These are phyloP conservation scores for Neocatenulostroma microsporum DNA, from an alignment of 2,329 filamentous ascomycete species.

Conservation along the genomic window DNA sequence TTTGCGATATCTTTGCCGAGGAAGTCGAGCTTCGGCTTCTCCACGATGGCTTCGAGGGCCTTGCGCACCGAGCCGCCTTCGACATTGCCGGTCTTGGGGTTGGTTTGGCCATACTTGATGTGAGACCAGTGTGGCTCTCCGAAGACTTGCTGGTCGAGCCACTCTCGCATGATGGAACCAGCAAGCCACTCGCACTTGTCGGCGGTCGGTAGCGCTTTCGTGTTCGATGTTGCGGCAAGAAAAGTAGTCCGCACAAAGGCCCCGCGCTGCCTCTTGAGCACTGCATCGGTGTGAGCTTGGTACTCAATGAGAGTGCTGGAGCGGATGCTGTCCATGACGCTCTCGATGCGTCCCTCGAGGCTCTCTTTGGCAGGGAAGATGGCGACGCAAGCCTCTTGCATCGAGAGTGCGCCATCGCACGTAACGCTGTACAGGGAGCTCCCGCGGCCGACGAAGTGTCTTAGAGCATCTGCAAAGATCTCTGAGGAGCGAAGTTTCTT, in stretches of 20 bases:
- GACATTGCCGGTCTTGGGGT: background rate
- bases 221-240: background rate
- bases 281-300: background rate
- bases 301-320: background rate
- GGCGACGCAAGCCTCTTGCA: background rate
- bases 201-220: background rate
- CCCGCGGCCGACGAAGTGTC: slow-evolving; percentile 17
- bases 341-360: background rate
- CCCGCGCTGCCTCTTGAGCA: background rate
- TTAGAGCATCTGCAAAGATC: slow-evolving; percentile 6
- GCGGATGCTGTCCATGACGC: no score
- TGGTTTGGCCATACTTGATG: background rate
- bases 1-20: no score
- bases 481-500: slow-evolving; percentile 7
- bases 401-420: background rate
- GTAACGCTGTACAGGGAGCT: background rate
- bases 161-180: background rate
- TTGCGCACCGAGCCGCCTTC: background rate
- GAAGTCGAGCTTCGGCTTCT: background rate
- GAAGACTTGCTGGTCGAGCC: background rate
- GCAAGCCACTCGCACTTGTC: slow-evolving; percentile 2
- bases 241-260: background rate
- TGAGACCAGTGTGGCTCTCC: background rate
- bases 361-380: background rate
- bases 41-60: background rate